Conservation (phyloP, 352 stramenopile species). For the Globisporangium cystogenes region DNA sequence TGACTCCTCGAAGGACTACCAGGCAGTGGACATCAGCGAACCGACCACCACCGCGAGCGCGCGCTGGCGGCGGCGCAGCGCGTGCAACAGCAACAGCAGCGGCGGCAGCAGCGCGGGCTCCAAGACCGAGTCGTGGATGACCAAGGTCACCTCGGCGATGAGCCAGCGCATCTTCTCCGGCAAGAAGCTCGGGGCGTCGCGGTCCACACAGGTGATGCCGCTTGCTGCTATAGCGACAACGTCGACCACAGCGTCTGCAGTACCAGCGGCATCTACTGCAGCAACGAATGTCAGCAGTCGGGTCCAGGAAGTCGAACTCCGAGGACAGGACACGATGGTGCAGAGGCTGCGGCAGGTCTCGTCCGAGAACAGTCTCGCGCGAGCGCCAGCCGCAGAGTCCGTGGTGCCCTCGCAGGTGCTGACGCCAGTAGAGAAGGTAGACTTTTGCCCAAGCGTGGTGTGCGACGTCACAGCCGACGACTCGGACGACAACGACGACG, state of each 20-base stretch:
- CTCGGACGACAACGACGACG: not conserved
- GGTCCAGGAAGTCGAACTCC: not conserved
- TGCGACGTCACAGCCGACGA: slow-evolving; percentile 26
- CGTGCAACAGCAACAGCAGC: slow-evolving; percentile 14
- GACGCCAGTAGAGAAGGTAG: slow-evolving; percentile 11
- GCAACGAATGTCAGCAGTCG: not conserved
- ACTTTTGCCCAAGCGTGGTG: slow-evolving; percentile 24
- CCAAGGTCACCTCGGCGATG: slow-evolving; percentile 54
- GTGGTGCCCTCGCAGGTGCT: not conserved
- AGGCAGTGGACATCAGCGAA: slow-evolving; percentile 25
- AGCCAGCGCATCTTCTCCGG: slow-evolving; percentile 54
- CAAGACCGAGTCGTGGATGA: slow-evolving; percentile 57
- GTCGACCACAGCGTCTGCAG: not conserved
- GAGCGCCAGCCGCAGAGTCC: not conserved
- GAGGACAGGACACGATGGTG: not conserved
- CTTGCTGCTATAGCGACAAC: slow-evolving; percentile 10
- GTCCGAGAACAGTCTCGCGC: slow-evolving; percentile 20
- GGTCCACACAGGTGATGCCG: slow-evolving; percentile 60
- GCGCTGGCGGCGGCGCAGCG: slow-evolving; percentile 17
- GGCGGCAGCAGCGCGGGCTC: slow-evolving; percentile 9
- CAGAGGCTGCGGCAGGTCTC: slow-evolving; percentile 19
- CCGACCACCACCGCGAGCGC: not conserved
- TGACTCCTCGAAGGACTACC: slow-evolving; percentile 25
- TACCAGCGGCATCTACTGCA: no score
- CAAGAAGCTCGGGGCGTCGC: slow-evolving; percentile 39